These are phyloP conservation scores for Leccinum boreale DNA, from an alignment of 768 basidiomycete genomes.

Conservation along the genomic window DNA sequence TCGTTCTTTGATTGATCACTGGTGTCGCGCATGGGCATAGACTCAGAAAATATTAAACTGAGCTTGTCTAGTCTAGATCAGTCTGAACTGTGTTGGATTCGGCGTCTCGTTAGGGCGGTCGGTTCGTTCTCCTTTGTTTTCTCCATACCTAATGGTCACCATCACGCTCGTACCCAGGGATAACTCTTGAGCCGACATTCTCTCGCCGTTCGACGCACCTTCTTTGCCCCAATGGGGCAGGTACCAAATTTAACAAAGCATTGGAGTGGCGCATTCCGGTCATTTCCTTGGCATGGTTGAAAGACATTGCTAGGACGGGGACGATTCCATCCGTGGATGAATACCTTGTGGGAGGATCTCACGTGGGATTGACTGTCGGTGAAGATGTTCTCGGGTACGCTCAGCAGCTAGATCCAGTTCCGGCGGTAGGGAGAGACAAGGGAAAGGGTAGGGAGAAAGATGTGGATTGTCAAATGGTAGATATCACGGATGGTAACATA, in stretches of 20 bases:
- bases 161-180: constrained; percentile 37
- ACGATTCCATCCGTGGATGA: constrained; percentile 36
- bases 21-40: constrained; percentile 31
- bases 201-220: constrained; percentile 74
- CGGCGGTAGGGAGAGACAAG: constrained; percentile 14
- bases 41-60: constrained; percentile 53
- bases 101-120: constrained; percentile 25
- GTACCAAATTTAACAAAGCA: constrained; percentile 78
- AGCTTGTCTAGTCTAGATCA: constrained; percentile 77
- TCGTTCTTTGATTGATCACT: not conserved
- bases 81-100: constrained; percentile 62
- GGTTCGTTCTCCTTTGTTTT: constrained; percentile 10
- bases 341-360: constrained; percentile 31
- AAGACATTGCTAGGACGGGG: constrained; percentile 53
- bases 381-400: constrained; percentile 18
- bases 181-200: constrained; percentile 53
- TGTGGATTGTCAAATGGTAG: constrained; percentile 29
- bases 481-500: constrained; percentile 37
- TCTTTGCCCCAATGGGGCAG: constrained; percentile 66
- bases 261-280: constrained; percentile 74
- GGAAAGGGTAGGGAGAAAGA: constrained; percentile 35
- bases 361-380: constrained; percentile 39
- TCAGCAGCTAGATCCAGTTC: constrained; percentile 1
- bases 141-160: not conserved
- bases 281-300: constrained; percentile 71